Evolutionary conservation across 2,329 filamentous ascomycete genomes (phyloP), one percentile per base, ranked within the genome.

Genomic region (Fusarium sororula): DNA sequence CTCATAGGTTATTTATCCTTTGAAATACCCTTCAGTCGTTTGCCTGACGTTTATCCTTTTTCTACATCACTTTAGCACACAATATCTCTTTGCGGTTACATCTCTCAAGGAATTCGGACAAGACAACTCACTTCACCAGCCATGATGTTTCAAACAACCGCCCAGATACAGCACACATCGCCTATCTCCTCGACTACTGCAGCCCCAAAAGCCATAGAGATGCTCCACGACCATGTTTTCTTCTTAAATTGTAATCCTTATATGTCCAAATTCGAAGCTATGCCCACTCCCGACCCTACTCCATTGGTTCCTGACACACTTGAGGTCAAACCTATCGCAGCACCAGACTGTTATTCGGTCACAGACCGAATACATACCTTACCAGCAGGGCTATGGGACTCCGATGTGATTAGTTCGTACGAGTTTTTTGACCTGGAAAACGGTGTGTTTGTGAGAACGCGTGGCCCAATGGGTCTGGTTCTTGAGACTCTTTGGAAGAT

Each of bases 351-450:
- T 70, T 90, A 86, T 80, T 81, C 82, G 38, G 86, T 89, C 30
- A 87, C 83, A 12, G 86, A 88, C 70, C 81, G 83, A 42, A 83
- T 89, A 13, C 87, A 89, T 74, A 82, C 87, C 42, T 81, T 90
- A 30, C 87, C 88, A 7, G 87, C 87, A 20, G 87, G 87, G 6
- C 82, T 90, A 35, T 90, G 87, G 87, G 87, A 88, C 75, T 86
- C 83, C 58, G 85, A 86, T 54, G 85, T 90, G 12, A 83, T 86
- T 59, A 89, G 87, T 81, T 85, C 79, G 11, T 88, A 88, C 76
- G 88, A 90, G 79, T 87, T 90, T 68, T 85, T 86, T 24, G 80
- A 88, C 69, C 80, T 86, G 24, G 81, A 81, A n/a, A 82, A 79
- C 35, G 88, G 88, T 24, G 75, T 88, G 12, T 89, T 88, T 77